Percentiles rank a stretch among this genome's conserved stretches.
Evolutionary conservation across 495 filamentous ascomycete species (phyloP).

Genomic region (Neurospora sp.): DNA sequence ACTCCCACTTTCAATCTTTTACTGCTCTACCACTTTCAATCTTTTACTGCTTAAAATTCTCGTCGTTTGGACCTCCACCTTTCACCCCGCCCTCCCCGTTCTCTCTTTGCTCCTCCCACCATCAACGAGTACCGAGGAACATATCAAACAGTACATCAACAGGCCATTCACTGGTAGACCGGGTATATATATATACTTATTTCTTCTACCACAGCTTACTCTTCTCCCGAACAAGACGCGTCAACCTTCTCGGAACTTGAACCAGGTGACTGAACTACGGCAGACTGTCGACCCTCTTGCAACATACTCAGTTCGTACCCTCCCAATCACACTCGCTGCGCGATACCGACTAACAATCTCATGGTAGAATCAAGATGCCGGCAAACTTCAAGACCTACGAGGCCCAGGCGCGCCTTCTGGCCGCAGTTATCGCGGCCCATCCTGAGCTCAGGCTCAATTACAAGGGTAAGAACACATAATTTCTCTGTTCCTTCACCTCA

Average conservation of each 20-base stretch:
- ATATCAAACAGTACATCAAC: not conserved
- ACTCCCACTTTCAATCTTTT: not conserved
- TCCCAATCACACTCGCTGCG: not conserved
- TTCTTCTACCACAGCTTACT: not conserved
- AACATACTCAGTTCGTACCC: not conserved
- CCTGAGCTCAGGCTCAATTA: slow-evolving; percentile 36
- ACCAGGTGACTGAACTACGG: not conserved
- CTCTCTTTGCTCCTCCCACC: not conserved
- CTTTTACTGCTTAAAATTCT: not conserved
- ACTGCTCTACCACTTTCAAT: not conserved
- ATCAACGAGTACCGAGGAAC: not conserved
- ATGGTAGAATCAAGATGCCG: slow-evolving; percentile 16
- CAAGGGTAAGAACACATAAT: slow-evolving; percentile 30
- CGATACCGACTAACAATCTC: not conserved
- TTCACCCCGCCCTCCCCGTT: not conserved
- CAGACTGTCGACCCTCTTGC: not conserved
- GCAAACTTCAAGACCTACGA: slow-evolving; percentile 41
- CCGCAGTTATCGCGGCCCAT: slow-evolving; percentile 40
- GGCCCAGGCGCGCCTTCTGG: slow-evolving; percentile 36
- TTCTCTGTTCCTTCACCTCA: not conserved
- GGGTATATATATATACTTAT: not conserved
- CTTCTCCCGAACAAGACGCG: not conserved
- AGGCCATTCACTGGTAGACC: not conserved
- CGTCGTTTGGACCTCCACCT: not conserved
- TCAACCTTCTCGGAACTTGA: not conserved